phyloP scores from a whole-genome alignment of 139 green algal genomes.

The Chlamydomonas urium region DNA sequence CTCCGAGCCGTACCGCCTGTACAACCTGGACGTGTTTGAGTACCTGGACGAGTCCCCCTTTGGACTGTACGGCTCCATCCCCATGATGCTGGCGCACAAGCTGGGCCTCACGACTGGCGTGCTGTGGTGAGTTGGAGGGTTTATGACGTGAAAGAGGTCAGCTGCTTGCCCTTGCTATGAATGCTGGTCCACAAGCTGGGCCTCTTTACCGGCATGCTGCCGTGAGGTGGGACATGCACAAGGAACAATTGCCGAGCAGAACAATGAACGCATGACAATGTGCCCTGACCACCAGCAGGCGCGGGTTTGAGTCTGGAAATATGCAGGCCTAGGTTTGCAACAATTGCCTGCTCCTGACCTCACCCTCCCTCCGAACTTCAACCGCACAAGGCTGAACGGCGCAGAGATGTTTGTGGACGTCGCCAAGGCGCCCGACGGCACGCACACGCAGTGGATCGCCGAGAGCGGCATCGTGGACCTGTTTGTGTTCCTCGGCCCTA shows the following conservation, averaged over 20 bases:
- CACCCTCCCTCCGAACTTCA: too few relatives aligned
- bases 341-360: too few relatives aligned
- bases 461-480: constrained; percentile 94
- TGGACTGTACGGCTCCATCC: constrained; percentile 96
- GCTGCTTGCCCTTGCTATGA: too few relatives aligned
- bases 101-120: constrained; percentile 63
- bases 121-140: constrained; percentile 92
- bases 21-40: constrained; percentile 99
- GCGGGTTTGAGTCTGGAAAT: too few relatives aligned
- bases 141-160: too few relatives aligned
- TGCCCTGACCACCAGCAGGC: too few relatives aligned
- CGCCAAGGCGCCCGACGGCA: constrained; percentile 28
- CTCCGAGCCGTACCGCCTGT: constrained; percentile 94
- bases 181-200: too few relatives aligned
- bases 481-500: constrained; percentile 83
- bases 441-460: constrained; percentile 84
- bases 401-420: constrained; percentile 98
- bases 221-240: too few relatives aligned
- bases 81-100: constrained; percentile 81
- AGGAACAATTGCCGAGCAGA: too few relatives aligned
- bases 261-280: too few relatives aligned
- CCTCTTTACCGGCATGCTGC: too few relatives aligned
- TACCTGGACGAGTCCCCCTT: constrained; percentile 89
- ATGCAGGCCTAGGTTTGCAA: too few relatives aligned
- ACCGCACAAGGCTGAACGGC: constrained; percentile 92